Evolutionary conservation across 306 rosid species (phyloP).

Genomic region (Herpetospermum pedunculosum): DNA sequence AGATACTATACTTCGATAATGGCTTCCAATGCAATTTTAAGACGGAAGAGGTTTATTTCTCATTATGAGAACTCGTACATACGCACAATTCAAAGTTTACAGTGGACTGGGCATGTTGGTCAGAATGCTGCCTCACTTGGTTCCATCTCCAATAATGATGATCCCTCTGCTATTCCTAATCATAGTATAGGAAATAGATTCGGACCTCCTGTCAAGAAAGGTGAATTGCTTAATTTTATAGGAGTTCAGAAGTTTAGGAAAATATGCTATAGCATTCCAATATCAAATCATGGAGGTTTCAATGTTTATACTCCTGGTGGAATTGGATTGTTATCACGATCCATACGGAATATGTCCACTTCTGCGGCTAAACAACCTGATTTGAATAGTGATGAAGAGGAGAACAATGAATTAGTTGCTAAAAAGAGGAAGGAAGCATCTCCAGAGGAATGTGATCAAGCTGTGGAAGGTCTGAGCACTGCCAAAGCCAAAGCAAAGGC

Average conservation of each 20-base stretch:
- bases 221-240: constrained; percentile 9
- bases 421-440: constrained; percentile 70
- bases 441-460: constrained; percentile 92
- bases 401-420: constrained; percentile 22
- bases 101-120: constrained; percentile 14
- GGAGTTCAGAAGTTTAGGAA: constrained; percentile 16
- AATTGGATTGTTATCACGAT: constrained; percentile 29
- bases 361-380: constrained; percentile 38
- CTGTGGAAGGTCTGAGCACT: constrained; percentile 67
- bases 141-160: neutral
- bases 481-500: constrained; percentile 90
- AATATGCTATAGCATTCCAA: constrained; percentile 5
- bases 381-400: constrained; percentile 19
- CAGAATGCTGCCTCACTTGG: constrained; percentile 17
- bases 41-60: constrained; percentile 33
- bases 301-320: constrained; percentile 18
- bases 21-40: constrained; percentile 54
- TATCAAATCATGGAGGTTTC: constrained; percentile 11
- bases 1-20: constrained; percentile 16
- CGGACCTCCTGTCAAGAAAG: constrained; percentile 5
- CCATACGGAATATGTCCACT: constrained; percentile 31
- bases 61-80: constrained; percentile 18
- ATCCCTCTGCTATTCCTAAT: neutral
- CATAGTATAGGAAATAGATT: neutral
- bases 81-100: constrained; percentile 24